Percentiles rank a stretch among this genome's conserved stretches.
Conservation (phyloP, 805 yeast species). For the Teunomyces barrocoloradensis region DNA sequence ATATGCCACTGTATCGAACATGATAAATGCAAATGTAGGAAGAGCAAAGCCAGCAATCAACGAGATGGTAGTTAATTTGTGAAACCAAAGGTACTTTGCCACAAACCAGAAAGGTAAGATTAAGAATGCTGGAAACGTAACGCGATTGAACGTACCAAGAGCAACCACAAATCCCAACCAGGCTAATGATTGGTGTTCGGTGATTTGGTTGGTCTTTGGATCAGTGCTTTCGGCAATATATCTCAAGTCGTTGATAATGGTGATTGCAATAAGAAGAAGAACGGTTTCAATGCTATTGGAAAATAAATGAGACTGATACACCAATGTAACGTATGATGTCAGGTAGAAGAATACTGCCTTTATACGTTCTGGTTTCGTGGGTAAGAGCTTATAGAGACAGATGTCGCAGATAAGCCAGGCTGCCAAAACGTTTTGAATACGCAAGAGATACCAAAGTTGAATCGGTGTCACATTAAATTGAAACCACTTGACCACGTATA, state of each 20-base stretch:
- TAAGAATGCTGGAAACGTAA: conserved; percentile 78
- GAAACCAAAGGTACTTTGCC: conserved; percentile 38
- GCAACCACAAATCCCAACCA: conserved; percentile 51
- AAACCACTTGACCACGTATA: conserved; percentile 30
- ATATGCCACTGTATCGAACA: conserved; percentile 50
- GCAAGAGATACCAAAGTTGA: conserved; percentile 49
- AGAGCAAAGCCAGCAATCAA: conserved; percentile 28
- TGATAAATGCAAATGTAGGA: conserved; percentile 37
- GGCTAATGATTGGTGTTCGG: conserved; percentile 9
- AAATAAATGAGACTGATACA: conserved; percentile 82
- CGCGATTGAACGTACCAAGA: conserved; percentile 78
- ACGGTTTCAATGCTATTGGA: conserved; percentile 82
- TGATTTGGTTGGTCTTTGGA: not conserved
- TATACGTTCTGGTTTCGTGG: conserved; percentile 48
- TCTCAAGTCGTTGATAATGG: conserved; percentile 46
- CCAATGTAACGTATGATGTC: conserved; percentile 68
- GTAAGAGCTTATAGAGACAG: conserved; percentile 46
- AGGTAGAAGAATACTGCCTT: conserved; percentile 49
- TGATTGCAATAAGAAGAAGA: conserved; percentile 49
- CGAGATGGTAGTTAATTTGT: conserved; percentile 32
- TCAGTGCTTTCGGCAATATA: conserved; percentile 7
- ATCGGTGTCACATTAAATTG: conserved; percentile 44
- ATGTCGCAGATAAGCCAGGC: conserved; percentile 39
- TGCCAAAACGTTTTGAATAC: conserved; percentile 47
- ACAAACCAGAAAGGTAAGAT: conserved; percentile 57